Evolutionary conservation across 331 rosid species (phyloP), one percentile per base, ranked within the genome.

Genomic region (Erythrophleum ivorense): DNA sequence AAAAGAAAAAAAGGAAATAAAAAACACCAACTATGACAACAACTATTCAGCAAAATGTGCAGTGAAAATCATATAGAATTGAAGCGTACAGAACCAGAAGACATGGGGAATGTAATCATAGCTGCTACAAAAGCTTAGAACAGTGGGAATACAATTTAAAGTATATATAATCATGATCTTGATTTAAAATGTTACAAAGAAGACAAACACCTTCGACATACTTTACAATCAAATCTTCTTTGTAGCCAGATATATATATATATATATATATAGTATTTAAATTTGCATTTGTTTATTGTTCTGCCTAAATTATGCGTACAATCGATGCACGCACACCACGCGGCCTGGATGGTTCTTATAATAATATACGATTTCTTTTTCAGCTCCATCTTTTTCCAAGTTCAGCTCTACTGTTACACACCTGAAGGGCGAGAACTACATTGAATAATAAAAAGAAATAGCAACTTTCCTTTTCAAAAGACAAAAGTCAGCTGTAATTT

Each of bases 91-190:
- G 1, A 24, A 24, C 29, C 29, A 24, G 36, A 33, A 38, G 13
- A 74, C 75, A 79, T 48, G 31, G 69, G 50, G 62, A 52, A 49
- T 43, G 50, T 34, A 75, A 80, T 84, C 79, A 84, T 80, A 66
- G 53, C 73, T 85, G 82, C 68, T 77, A 69, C 80, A 54, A 85
- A 85, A 85, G 83, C 53, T 64, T 46, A 48, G 36, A 76, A 77
- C 85, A 85, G 12, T 21, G 82, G 11, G 8, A 70, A 62, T 70
- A 40, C 71, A 53, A 21, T 70, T 60, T 53, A 53, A 80, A 53
- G 63, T 6, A 15, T 34, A 3, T 46, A 80, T 60, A 63, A 50
- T 29, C 46, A 67, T 68, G 50, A 8, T 65, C 19, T 84, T 74
- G 60, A 29, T 43, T 43, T 79, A 50, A 83, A 62, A 78, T 24